Evolutionary conservation across 139 green algal species (phyloP), one percentile per base, ranked within the genome.

Genomic region (Picochlorum sp.): DNA sequence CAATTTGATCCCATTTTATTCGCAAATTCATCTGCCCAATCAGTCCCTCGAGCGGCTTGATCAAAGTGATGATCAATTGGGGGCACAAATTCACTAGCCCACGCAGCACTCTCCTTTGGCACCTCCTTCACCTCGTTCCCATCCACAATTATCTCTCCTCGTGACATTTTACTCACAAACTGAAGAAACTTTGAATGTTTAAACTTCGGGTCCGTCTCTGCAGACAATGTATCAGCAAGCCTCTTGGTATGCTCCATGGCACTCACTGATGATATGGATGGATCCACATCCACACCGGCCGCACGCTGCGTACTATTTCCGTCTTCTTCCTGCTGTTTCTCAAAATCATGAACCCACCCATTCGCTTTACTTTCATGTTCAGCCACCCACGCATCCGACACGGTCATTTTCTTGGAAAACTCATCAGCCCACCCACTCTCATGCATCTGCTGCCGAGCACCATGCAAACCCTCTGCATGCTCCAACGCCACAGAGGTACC

Each of bases 101-200:
- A 89, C 11, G 54, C 56, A 3, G 59, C 58, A 20, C 66, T 72
- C 4, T 56, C 56, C 0, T 72, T 46, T 2, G 74, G 50, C 18
- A 81, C 73, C 65, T 89, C 80, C 59, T 85, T 30, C 14, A 92
- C 85, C 78, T 86, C 71, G 52, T 94, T 90, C 49, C 84, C 86
- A 37, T 91, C 82, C 38, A 95, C 52, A 20, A 88, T 78, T 4
- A 94, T 68, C 80, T 95, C 89, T 0, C 89, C 89, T 4, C 78
- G 77, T 61, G 83, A 92, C 87, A 98, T 96, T 74, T 96, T 96
- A 65, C 73, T 87, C 38, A 98, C 72, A 56, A 98, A 98, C 71
- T 96, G 80, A 68, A 97, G 70, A 66, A 98, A 98, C 65, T 92
- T 80, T 49, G 77, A 91, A 64, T 89, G 89, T 24, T 76, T 72